Base-by-base conservation (phyloP, 1,284 basidiomycete genomes). In the Neotropicomus parvogracilis region DNA sequence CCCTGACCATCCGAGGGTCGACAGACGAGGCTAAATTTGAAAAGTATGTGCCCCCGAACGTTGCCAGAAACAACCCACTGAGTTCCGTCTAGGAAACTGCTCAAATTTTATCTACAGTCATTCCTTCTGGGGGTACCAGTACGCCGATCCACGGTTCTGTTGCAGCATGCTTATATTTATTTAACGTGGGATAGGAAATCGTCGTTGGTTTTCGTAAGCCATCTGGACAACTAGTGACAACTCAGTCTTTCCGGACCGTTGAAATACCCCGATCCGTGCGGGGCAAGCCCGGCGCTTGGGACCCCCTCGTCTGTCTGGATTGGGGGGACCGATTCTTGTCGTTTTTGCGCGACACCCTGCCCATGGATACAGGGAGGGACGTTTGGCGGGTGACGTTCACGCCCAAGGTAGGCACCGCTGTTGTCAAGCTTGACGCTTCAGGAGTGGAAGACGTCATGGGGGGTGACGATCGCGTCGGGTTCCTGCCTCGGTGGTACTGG, bases 21-120 rank as follows among this genome's bases (percentile, higher is more conserved):
- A 70, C 79, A 33, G 91, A 94, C 53, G 85, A 89, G 61, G 66
- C 67, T 14, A 79, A 74, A 46, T 98, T 98, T 58, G 91, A 95
- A 65, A 88, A 85, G 91, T 91, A 64, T 19, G 50, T 47, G 28
- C 31, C 21, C 17, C 28, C 29, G 6, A 7, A 16, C 11, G 8
- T 19, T 32, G 26, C 13, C 17, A 5, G 28, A 17, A 32, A 4
- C 24, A 29, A 12, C 7, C n/a, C 12, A 19, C 43, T 63, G 19
- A 54, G 24, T n/a, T 7, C 28, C n/a, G 44, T 44, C 34, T 58
- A 87, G 86, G 64, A 97, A 97, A 65, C 70, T 97, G 38, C 79
- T 98, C 47, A 95, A 95, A 63, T 93, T 95, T 70, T 98, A 95
- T 77, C 85, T 95, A 50, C 95, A 99, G 63, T 95, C 91, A 2